phyloP scores from a whole-genome alignment of 1,139 yeast genomes.

The Maudiozyma humilis region DNA sequence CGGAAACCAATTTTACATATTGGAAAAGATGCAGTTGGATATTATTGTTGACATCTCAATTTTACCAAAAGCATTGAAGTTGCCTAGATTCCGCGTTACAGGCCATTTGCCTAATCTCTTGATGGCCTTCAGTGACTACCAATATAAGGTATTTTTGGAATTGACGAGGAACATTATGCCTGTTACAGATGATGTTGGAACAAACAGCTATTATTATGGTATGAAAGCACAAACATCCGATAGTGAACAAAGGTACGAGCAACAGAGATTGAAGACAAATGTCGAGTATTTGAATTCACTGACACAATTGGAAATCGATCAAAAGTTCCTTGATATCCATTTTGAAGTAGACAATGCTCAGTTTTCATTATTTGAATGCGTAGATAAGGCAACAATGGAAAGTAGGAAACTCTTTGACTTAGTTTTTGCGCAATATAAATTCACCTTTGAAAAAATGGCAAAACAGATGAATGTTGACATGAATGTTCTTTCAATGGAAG shows the following conservation, averaged over 20 bases:
- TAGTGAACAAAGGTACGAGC: conserved; percentile 18
- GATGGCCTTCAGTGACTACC: conserved; percentile 75
- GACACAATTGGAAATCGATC: conserved; percentile 33
- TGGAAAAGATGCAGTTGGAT: conserved; percentile 70
- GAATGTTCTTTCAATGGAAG: conserved; percentile 51
- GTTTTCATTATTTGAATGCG: conserved; percentile 60
- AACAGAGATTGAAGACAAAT: conserved; percentile 17
- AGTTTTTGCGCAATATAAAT: conserved; percentile 54
- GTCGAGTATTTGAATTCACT: conserved; percentile 15
- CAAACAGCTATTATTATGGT: conserved; percentile 20
- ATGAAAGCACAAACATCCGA: background rate
- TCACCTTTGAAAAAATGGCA: conserved; percentile 53
- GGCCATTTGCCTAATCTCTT: conserved; percentile 73
- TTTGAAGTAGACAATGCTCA: conserved; percentile 59
- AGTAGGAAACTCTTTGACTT: conserved; percentile 67
- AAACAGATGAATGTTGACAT: conserved; percentile 61
- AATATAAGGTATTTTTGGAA: conserved; percentile 80
- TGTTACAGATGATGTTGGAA: conserved; percentile 19
- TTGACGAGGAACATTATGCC: conserved; percentile 62
- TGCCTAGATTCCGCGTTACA: conserved; percentile 65
- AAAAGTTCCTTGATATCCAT: conserved; percentile 61
- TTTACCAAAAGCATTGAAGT: conserved; percentile 65
- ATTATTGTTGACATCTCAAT: conserved; percentile 75
- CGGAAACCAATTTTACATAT: conserved; percentile 38
- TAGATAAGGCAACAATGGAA: conserved; percentile 49